These are phyloP conservation scores for Colletotrichum chrysophilum DNA, from an alignment of 2,329 filamentous ascomycete species.

Conservation along the genomic window DNA sequence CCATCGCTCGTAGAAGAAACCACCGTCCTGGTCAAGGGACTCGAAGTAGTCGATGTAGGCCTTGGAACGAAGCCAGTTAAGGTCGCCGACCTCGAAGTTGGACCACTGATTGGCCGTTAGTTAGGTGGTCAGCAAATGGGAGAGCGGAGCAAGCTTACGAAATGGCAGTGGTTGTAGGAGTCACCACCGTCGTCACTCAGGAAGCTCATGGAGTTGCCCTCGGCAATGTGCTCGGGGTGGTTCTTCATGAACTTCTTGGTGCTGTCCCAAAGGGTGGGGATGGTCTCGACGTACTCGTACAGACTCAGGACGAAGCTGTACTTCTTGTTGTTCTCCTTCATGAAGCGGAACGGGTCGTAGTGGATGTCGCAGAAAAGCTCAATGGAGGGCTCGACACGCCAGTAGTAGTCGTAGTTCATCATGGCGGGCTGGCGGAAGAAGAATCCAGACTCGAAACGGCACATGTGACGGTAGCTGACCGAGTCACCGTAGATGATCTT, in stretches of 20 bases:
- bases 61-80: constrained; percentile 90
- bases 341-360: constrained; percentile 95
- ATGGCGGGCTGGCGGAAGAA: constrained; percentile 96
- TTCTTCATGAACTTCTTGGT: constrained; percentile 92
- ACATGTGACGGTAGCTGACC: constrained; percentile 98
- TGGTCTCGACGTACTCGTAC: constrained; percentile 96
- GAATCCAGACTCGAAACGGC: constrained; percentile 97
- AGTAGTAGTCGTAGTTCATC: constrained; percentile 98
- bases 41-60: constrained; percentile 92
- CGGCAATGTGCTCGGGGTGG: constrained; percentile 84
- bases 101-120: constrained; percentile 73
- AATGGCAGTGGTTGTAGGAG: constrained; percentile 96
- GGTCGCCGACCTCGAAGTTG: constrained; percentile 95
- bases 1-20: constrained; percentile 99
- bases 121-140: background rate
- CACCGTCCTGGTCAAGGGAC: constrained; percentile 84
- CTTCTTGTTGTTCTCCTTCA: constrained; percentile 96
- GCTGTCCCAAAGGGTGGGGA: constrained; percentile 94
- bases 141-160: constrained; percentile 63
- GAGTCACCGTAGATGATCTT: constrained; percentile 99
- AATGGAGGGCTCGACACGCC: constrained; percentile 97
- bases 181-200: constrained; percentile 90
- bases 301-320: constrained; percentile 96
- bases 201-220: constrained; percentile 88
- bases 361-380: constrained; percentile 95